A percentile compares a stretch with the other conserved stretches of the same genome.
These are phyloP conservation scores for Singerocomus inundabilis DNA, from an alignment of 1,284 basidiomycete genomes.

Conservation along the genomic window DNA sequence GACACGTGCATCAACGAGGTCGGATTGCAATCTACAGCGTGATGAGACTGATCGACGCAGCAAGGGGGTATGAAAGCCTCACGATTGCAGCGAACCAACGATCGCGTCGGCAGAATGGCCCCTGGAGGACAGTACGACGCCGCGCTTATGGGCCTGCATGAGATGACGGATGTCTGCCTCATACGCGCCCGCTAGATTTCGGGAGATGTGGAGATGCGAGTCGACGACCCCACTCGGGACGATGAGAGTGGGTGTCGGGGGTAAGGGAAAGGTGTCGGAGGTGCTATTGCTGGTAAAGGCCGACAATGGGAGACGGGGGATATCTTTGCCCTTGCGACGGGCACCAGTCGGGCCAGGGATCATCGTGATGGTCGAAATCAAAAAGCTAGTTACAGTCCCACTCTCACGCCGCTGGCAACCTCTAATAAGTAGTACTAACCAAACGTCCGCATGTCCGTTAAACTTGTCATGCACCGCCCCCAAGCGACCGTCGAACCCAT, in stretches of 20 bases:
- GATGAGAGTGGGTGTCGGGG: constrained; percentile 65
- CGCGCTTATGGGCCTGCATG: constrained; percentile 37
- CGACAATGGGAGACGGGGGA: constrained; percentile 67
- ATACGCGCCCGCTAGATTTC: constrained; percentile 43
- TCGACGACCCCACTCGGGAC: constrained; percentile 66
- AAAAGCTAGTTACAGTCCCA: neutral
- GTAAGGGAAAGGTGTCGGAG: constrained; percentile 62
- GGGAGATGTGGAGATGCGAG: constrained; percentile 48
- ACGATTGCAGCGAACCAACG: constrained; percentile 18
- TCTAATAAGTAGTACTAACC: neutral
- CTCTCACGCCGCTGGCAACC: constrained; percentile 12
- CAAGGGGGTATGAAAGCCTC: constrained; percentile 7
- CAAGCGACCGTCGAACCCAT: constrained; percentile 24
- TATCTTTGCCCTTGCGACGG: constrained; percentile 61
- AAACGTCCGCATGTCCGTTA: neutral
- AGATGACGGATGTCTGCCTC: constrained; percentile 43
- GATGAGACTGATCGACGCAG: constrained; percentile 10
- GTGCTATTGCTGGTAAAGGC: constrained; percentile 69
- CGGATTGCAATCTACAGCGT: constrained; percentile 36
- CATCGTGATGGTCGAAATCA: constrained; percentile 13
- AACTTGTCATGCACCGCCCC: neutral
- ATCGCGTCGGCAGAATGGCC: constrained; percentile 12
- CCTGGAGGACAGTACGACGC: constrained; percentile 34
- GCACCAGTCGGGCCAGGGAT: constrained; percentile 6
- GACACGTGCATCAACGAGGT: constrained; percentile 38